phyloP scores from a whole-genome alignment of 768 basidiomycete species.

The Russula earlei region DNA sequence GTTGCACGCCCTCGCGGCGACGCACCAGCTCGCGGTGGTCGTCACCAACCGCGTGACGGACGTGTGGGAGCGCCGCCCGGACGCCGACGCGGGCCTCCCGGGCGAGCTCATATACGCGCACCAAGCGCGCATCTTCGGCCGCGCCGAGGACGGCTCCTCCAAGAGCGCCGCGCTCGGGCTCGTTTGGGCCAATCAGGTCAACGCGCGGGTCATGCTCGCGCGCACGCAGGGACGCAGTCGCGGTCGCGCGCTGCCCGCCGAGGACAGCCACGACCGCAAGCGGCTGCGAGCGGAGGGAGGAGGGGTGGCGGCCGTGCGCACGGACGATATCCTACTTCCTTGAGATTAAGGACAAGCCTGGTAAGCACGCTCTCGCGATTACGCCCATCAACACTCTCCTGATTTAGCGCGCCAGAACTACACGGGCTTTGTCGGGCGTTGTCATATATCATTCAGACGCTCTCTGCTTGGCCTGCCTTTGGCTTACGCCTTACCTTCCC shows the following conservation, averaged over 20 bases:
- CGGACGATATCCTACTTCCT: conserved; percentile 61
- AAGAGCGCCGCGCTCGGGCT: conserved; percentile 85
- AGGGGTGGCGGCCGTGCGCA: conserved; percentile 21
- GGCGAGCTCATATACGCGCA: conserved; percentile 51
- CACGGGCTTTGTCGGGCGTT: conserved; percentile 83
- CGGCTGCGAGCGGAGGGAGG: conserved; percentile 21
- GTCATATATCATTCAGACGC: conserved; percentile 84
- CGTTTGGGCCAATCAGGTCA: conserved; percentile 90
- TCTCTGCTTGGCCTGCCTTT: conserved; percentile 79
- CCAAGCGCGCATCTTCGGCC: conserved; percentile 70
- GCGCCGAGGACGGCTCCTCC: conserved; percentile 44
- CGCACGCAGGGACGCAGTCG: conserved; percentile 62
- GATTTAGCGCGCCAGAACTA: conserved; percentile 48
- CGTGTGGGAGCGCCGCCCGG: conserved; percentile 38
- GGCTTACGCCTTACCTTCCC: conserved; percentile 56
- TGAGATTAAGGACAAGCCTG: conserved; percentile 89
- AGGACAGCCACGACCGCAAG: conserved; percentile 25
- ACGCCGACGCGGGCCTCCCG: conserved; percentile 22
- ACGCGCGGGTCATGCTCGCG: conserved; percentile 72
- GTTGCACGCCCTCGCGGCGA: conserved; percentile 62
- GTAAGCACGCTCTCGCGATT: conserved; percentile 36
- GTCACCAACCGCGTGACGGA: conserved; percentile 88
- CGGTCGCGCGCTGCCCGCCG: conserved; percentile 32
- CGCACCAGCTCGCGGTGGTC: conserved; percentile 59
- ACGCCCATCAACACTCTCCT: conserved; percentile 1